Percentiles rank a stretch among this genome's conserved stretches.
Conservation (phyloP, 2,329 filamentous ascomycete genomes). For the Hymenoscyphus fructigenus region DNA sequence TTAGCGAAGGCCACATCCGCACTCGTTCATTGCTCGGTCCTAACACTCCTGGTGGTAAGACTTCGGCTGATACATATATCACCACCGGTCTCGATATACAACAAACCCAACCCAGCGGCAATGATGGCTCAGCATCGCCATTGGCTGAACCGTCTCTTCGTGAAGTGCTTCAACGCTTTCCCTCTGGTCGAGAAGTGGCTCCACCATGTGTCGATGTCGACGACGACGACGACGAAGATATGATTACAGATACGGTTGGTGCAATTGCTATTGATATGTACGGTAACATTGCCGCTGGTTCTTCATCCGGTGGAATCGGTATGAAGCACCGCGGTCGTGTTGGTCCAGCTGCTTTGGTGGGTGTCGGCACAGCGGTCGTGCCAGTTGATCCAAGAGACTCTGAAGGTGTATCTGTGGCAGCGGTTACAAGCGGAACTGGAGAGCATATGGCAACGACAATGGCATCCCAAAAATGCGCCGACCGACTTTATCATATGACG, state of each 20-base stretch:
- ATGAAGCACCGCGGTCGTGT: constrained; percentile 95
- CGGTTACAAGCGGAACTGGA: constrained; percentile 90
- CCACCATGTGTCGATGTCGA: constrained; percentile 7
- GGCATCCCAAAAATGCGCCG: constrained; percentile 83
- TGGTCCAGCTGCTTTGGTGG: constrained; percentile 89
- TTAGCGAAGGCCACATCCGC: constrained; percentile 29
- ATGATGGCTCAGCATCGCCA: constrained; percentile 33
- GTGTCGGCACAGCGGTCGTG: constrained; percentile 87
- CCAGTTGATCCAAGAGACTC: constrained; percentile 70
- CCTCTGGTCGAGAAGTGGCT: constrained; percentile 27
- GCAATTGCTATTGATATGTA: constrained; percentile 87
- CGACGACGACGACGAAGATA: constrained; percentile 48
- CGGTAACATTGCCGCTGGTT: constrained; percentile 89
- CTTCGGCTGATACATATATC: constrained; percentile 24
- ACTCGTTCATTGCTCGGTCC: constrained; percentile 32
- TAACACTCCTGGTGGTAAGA: constrained; percentile 22
- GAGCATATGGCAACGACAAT: constrained; percentile 98
- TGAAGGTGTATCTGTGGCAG: constrained; percentile 69
- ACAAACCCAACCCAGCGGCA: constrained; percentile 16
- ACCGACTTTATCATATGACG: constrained; percentile 74
- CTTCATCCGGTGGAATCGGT: constrained; percentile 94
- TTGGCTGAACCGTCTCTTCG: constrained; percentile 9
- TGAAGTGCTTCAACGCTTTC: constrained; percentile 11
- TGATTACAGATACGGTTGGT: constrained; percentile 88
- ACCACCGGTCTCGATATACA: constrained; percentile 10